phyloP scores from a whole-genome alignment of 345 rosid species.

The Lepidium africanum region DNA sequence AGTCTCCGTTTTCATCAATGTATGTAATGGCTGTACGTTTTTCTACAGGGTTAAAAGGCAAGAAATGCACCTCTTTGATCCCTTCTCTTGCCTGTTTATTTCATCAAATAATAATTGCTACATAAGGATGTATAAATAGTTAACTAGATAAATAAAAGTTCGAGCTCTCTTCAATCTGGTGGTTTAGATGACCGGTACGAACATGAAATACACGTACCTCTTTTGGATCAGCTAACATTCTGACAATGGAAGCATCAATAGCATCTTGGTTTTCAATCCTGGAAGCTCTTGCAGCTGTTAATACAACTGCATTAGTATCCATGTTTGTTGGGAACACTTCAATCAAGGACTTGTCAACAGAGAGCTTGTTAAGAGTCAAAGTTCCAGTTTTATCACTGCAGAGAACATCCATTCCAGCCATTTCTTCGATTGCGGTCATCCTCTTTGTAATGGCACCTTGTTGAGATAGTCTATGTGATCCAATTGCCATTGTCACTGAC shows the following conservation, averaged over 20 bases:
- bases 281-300: slow-evolving; percentile 84
- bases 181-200: neutral
- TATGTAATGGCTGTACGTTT: slow-evolving; percentile 95
- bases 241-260: slow-evolving; percentile 89
- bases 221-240: slow-evolving; percentile 76
- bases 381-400: slow-evolving; percentile 98
- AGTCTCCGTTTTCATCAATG: slow-evolving; percentile 52
- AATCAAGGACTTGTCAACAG: slow-evolving; percentile 66
- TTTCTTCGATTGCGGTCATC: slow-evolving; percentile 96
- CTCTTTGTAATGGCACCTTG: slow-evolving; percentile 98
- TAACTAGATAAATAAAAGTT: neutral
- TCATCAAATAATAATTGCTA: neutral
- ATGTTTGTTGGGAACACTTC: slow-evolving; percentile 52
- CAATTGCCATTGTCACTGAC: slow-evolving; percentile 97
- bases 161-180: no score
- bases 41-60: slow-evolving; percentile 90
- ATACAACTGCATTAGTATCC: slow-evolving; percentile 43
- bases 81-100: slow-evolving; percentile 70
- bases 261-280: slow-evolving; percentile 94
- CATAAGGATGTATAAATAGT: neutral
- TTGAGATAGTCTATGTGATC: slow-evolving; percentile 77
- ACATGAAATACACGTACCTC: slow-evolving; percentile 32
- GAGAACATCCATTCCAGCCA: slow-evolving; percentile 97
- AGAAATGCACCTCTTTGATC: slow-evolving; percentile 78
- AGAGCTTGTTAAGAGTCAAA: slow-evolving; percentile 89